Conservation (phyloP, 2,329 filamentous ascomycete species). For the Mycocentrospora acerina region DNA sequence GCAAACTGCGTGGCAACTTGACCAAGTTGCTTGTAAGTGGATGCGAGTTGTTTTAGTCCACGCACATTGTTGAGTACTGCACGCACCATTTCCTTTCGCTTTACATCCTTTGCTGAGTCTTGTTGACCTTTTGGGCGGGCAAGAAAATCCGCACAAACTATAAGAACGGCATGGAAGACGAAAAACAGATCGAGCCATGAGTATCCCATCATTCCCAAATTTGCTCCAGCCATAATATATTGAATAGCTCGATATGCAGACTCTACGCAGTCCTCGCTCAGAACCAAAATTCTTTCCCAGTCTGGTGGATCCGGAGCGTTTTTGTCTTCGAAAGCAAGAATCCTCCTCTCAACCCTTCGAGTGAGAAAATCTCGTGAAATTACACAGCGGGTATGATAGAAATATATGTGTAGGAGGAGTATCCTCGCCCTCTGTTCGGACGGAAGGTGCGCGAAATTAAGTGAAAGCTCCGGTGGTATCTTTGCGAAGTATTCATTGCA, state of each 20-base stretch:
- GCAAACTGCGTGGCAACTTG: constrained; percentile 28
- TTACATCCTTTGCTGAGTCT: constrained; percentile 19
- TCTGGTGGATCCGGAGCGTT: constrained; percentile 9
- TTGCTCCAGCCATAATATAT: constrained; percentile 18
- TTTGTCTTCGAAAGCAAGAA: constrained; percentile 16
- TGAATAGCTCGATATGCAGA: constrained; percentile 25
- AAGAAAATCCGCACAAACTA: constrained; percentile 31
- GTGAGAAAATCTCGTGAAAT: constrained; percentile 26
- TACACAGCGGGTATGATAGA: constrained; percentile 26
- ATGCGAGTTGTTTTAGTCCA: constrained; percentile 17
- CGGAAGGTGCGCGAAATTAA: constrained; percentile 10
- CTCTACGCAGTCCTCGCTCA: constrained; percentile 31
- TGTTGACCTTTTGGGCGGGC: constrained; percentile 19
- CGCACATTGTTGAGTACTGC: constrained; percentile 17
- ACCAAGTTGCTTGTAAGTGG: constrained; percentile 23
- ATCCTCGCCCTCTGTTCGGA: constrained; percentile 15
- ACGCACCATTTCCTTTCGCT: constrained; percentile 24
- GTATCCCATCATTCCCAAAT: constrained; percentile 19
- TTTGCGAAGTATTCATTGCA: constrained; percentile 19
- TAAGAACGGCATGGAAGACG: constrained; percentile 26
- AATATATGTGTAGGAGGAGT: constrained; percentile 24
- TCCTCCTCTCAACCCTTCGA: constrained; percentile 24
- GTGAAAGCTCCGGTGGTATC: constrained; percentile 14
- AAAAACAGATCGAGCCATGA: constrained; percentile 28
- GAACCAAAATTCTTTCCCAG: constrained; percentile 11